Evolutionary conservation across 768 basidiomycete genomes (phyloP), one percentile per base, ranked within the genome.

Genomic region (Auriculariales sp.): DNA sequence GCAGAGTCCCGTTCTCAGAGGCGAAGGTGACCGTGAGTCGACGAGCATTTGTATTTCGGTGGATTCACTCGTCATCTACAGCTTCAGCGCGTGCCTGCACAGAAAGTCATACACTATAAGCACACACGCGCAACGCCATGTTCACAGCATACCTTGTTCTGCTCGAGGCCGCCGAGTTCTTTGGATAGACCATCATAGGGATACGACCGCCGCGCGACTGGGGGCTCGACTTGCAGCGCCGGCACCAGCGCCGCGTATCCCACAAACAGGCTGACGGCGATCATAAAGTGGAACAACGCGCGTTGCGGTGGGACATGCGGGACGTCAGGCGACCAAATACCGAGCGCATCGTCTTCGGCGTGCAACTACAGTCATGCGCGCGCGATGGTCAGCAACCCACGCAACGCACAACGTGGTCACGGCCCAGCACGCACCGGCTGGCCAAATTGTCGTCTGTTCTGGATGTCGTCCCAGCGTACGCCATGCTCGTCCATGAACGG

Each of bases 261-360:
- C 34, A 80, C 69, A 54, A 91, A 83, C n/a, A 73, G 74, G 24
- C 72, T 61, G 17, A 71, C 65, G 0, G 78, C 86, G 47, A 81
- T 61, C 11, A 73, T 56, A 59, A 91, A 83, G 39, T 83, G 82
- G 46, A 73, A 70, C 30, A 82, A 61, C 5, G 88, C 87, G 2
- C 62, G 70, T 5, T 70, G 62, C 24, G 83, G 79, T 11, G 71
- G 65, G 11, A 85, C 66, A 48, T 54, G 51, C 33, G 87, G 74
- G 27, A 77, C 68, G 58, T 91, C 88, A 19, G 86, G 86, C 24
- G 86, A 85, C 85, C 85, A 90, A 83, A 91, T 86, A 31, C 83
- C 86, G 50, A 82, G 64, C 22, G 84, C 68, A 58, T 91, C 88
- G 47, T 89, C 85, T 58, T 77, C 71, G 63, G 88, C 85, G 52